phyloP scores from a whole-genome alignment of 768 basidiomycete species.

The Boletus rex-veris region DNA sequence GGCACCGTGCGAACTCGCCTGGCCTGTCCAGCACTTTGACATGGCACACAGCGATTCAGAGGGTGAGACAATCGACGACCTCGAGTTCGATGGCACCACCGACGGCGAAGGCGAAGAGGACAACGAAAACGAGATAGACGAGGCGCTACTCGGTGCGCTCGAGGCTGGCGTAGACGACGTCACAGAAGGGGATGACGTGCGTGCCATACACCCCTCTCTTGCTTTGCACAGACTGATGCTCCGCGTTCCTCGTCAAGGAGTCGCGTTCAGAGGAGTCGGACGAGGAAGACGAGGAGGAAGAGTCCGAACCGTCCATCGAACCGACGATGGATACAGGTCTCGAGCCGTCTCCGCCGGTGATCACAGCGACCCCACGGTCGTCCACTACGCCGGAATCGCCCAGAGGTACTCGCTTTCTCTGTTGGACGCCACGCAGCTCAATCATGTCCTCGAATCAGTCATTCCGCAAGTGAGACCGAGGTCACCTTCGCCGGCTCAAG shows the following conservation, averaged over 20 bases:
- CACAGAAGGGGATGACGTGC: slow-evolving; percentile 69
- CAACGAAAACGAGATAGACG: slow-evolving; percentile 50
- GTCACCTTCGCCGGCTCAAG: slow-evolving; percentile 53
- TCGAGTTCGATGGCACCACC: slow-evolving; percentile 47
- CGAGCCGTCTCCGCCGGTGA: slow-evolving; percentile 24
- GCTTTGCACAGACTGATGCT: slow-evolving; percentile 1
- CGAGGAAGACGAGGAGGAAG: slow-evolving; percentile 51
- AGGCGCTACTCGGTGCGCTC: slow-evolving; percentile 59
- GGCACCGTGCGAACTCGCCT: slow-evolving; percentile 29
- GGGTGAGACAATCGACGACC: slow-evolving; percentile 58
- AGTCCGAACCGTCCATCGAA: slow-evolving; percentile 38
- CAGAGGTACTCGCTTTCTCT: slow-evolving; percentile 27
- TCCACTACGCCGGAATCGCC: slow-evolving; percentile 31
- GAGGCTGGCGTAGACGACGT: slow-evolving; percentile 57
- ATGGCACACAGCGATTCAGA: slow-evolving; percentile 63
- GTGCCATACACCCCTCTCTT: slow-evolving; percentile 21
- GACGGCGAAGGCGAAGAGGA: slow-evolving; percentile 48
- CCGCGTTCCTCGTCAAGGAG: slow-evolving; percentile 37
- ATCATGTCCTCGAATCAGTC: slow-evolving; percentile 19
- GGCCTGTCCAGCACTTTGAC: background rate
- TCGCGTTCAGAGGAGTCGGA: slow-evolving; percentile 60
- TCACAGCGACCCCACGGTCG: slow-evolving; percentile 24
- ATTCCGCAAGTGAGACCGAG: slow-evolving; percentile 31
- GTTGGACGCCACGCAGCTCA: slow-evolving; percentile 5
- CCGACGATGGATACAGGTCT: slow-evolving; percentile 29